A percentile compares a stretch with the other conserved stretches of the same genome.
Conservation (phyloP, 148 eudicot species). For the Vaccinium myrtillus region DNA sequence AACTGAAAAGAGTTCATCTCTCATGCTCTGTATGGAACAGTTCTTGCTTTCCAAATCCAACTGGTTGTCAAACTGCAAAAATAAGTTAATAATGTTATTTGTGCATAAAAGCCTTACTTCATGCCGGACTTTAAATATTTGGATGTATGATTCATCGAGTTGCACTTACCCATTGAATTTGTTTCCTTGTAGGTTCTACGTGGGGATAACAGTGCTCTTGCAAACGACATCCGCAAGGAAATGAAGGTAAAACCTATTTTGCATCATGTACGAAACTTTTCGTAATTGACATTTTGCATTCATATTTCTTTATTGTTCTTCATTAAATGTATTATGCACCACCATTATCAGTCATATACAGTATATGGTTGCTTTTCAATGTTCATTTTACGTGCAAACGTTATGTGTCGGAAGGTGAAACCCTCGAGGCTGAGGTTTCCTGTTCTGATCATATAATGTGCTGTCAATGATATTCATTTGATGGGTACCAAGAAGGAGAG, state of each 20-base stretch:
- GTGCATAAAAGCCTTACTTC: not conserved
- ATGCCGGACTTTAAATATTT: too few relatives aligned
- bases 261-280: not conserved
- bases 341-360: not conserved
- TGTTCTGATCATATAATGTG: not conserved
- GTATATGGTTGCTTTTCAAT: not conserved
- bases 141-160: too few relatives aligned
- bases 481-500: not conserved
- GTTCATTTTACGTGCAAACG: too few relatives aligned
- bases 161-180: not conserved
- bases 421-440: not conserved
- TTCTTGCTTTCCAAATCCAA: not conserved
- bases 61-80: not conserved
- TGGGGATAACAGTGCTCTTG: conserved; percentile 91
- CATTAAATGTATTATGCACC: not conserved
- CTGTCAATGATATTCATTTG: conserved; percentile 22
- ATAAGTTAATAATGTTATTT: not conserved
- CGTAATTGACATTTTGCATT: not conserved
- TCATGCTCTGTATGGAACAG: not conserved
- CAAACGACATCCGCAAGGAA: conserved; percentile 90
- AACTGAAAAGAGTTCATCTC: not conserved
- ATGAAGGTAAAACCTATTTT: conserved; percentile 52
- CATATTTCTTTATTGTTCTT: not conserved
- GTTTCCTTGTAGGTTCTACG: conserved; percentile 59
- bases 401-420: conserved; percentile 2